Conservation (phyloP, 306 rosid species). For the Begonia masoniana region DNA sequence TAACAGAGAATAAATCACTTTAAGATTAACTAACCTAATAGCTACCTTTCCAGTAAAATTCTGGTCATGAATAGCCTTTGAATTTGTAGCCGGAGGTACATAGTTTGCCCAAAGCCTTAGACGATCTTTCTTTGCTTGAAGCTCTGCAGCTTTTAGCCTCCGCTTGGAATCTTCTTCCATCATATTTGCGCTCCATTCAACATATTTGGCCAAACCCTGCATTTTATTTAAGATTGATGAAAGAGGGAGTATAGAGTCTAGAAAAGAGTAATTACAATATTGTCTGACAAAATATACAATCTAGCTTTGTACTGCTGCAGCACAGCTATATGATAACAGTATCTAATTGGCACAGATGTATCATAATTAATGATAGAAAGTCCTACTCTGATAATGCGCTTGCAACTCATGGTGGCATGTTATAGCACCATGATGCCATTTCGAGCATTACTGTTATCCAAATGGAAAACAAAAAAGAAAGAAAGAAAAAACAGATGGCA, state of each 20-base stretch:
- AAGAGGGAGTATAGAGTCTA: not conserved
- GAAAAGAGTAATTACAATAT: no score
- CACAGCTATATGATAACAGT: no score
- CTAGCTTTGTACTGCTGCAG: no score
- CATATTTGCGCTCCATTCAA: constrained; percentile 98
- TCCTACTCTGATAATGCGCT: no score
- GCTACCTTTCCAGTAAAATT: constrained; percentile 90
- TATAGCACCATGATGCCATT: no score
- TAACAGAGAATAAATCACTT: not conserved
- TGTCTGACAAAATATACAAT: no score
- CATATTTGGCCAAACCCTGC: constrained; percentile 80
- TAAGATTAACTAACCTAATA: constrained; percentile 4
- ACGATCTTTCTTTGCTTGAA: constrained; percentile 71
- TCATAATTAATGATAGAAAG: no score
- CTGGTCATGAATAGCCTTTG: constrained; percentile 95
- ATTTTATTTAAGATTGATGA: not conserved
- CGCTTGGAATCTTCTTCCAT: constrained; percentile 95
- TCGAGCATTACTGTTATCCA: no score
- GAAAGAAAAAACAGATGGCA: no score
- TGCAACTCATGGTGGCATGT: no score
- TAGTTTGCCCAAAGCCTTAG: constrained; percentile 83
- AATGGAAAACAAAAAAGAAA: no score
- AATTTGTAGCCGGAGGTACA: constrained; percentile 77
- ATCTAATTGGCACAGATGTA: no score
- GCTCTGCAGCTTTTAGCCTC: constrained; percentile 76